Evolutionary conservation across 345 rosid species (phyloP).

Genomic region (Cochlearia excelsa): DNA sequence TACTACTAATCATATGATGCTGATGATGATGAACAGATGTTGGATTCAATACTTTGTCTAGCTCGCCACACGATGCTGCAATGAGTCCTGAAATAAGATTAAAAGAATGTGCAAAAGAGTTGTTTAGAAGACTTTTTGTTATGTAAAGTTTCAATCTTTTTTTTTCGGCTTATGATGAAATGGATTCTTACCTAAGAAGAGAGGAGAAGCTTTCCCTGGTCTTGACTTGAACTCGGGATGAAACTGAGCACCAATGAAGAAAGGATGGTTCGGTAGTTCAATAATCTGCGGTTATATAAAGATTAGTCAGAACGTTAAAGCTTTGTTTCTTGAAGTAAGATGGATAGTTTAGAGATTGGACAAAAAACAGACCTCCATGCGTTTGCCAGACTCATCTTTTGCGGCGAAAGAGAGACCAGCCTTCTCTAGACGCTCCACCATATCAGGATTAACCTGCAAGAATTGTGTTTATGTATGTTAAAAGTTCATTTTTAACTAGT

Average conservation of each 20-base stretch:
- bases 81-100: slow-evolving; percentile 49
- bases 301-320: too few species aligned
- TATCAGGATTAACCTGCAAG: slow-evolving; percentile 82
- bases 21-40: slow-evolving; percentile 29
- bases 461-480: slow-evolving; percentile 1
- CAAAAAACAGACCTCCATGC: slow-evolving; percentile 79
- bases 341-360: background rate
- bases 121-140: too few species aligned
- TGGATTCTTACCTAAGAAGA: slow-evolving; percentile 52
- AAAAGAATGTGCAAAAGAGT: slow-evolving; percentile 1
- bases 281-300: slow-evolving; percentile 44
- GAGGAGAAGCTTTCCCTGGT: slow-evolving; percentile 88
- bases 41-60: slow-evolving; percentile 47
- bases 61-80: slow-evolving; percentile 67
- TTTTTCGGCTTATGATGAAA: too few species aligned
- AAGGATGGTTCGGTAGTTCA: slow-evolving; percentile 66
- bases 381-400: slow-evolving; percentile 78
- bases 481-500: background rate
- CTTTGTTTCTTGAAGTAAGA: too few species aligned
- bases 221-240: slow-evolving; percentile 97
- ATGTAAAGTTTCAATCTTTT: too few species aligned
- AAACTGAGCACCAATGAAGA: slow-evolving; percentile 77
- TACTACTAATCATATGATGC: too few species aligned
- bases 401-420: slow-evolving; percentile 85
- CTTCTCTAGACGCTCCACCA: slow-evolving; percentile 63